Conservation (phyloP, 495 filamentous ascomycete genomes). For the Podospora fimiseda region DNA sequence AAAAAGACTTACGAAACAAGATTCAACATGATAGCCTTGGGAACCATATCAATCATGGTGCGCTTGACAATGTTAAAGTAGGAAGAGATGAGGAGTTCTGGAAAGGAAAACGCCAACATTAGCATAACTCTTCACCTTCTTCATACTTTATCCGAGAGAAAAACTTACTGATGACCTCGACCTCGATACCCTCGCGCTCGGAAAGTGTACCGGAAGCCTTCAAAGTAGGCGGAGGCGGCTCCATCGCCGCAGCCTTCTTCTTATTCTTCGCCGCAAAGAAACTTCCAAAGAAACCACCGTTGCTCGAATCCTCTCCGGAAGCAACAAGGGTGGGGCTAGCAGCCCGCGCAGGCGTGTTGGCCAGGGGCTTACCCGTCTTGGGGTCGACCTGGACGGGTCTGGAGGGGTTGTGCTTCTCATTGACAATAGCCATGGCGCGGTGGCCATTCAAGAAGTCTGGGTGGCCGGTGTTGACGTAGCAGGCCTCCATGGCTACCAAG, state of each 20-base stretch:
- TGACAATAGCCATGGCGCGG: conserved; percentile 92
- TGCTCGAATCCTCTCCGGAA: conserved; percentile 43
- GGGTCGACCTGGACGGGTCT: conserved; percentile 97
- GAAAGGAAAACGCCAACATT: not conserved
- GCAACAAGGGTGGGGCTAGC: conserved; percentile 57
- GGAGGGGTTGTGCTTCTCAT: conserved; percentile 71
- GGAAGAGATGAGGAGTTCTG: conserved; percentile 89
- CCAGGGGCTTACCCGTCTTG: conserved; percentile 94
- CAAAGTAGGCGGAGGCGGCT: conserved; percentile 82
- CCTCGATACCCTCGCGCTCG: conserved; percentile 88
- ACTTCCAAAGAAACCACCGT: conserved; percentile 86
- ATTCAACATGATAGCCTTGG: conserved; percentile 97
- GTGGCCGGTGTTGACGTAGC: conserved; percentile 98
- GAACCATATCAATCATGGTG: conserved; percentile 99
- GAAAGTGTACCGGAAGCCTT: conserved; percentile 90
- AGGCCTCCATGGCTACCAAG: conserved; percentile 89
- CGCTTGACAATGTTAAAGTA: conserved; percentile 98
- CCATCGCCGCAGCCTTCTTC: conserved; percentile 99
- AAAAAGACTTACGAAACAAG: conserved; percentile 77
- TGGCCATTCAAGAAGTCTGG: conserved; percentile 98
- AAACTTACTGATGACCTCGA: conserved; percentile 93
- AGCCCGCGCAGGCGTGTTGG: conserved; percentile 59
- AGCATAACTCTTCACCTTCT: too few species aligned
- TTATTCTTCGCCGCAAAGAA: conserved; percentile 99
- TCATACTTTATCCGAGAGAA: not conserved